phyloP scores from a whole-genome alignment of 768 basidiomycete species.

The Leccinum incarnatum region DNA sequence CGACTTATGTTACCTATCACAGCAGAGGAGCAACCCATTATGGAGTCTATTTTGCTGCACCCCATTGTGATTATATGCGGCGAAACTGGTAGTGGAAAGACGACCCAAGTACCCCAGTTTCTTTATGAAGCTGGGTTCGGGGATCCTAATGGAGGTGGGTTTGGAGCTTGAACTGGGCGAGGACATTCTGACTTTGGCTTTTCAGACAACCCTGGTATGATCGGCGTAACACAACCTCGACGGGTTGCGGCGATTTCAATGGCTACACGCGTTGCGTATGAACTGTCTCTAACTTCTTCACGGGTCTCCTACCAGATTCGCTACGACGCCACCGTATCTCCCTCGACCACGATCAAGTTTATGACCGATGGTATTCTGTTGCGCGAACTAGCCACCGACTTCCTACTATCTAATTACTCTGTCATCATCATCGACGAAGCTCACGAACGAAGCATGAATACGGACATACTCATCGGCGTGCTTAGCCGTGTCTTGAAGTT shows the following conservation, averaged over 20 bases:
- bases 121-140: slow-evolving; percentile 98
- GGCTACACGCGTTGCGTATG: slow-evolving; percentile 88
- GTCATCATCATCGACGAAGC: slow-evolving; percentile 97
- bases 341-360: slow-evolving; percentile 93
- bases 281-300: slow-evolving; percentile 79
- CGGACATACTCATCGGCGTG: slow-evolving; percentile 95
- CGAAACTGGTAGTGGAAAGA: slow-evolving; percentile 98
- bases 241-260: slow-evolving; percentile 97
- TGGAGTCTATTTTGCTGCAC: slow-evolving; percentile 87
- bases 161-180: slow-evolving; percentile 15
- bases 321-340: slow-evolving; percentile 91
- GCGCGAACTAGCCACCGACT: slow-evolving; percentile 88
- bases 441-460: slow-evolving; percentile 97
- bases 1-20: slow-evolving; percentile 84
- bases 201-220: slow-evolving; percentile 94
- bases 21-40: slow-evolving; percentile 90
- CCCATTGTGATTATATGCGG: slow-evolving; percentile 72
- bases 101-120: slow-evolving; percentile 97
- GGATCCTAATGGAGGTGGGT: slow-evolving; percentile 67
- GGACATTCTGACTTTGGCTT: slow-evolving; percentile 4
- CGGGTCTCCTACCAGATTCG: slow-evolving; percentile 96
- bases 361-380: slow-evolving; percentile 99
- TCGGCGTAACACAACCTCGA: slow-evolving; percentile 95
- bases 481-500: slow-evolving; percentile 91
- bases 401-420: slow-evolving; percentile 90